phyloP scores from a whole-genome alignment of 805 yeast genomes.

The Saturnispora saitoi region DNA sequence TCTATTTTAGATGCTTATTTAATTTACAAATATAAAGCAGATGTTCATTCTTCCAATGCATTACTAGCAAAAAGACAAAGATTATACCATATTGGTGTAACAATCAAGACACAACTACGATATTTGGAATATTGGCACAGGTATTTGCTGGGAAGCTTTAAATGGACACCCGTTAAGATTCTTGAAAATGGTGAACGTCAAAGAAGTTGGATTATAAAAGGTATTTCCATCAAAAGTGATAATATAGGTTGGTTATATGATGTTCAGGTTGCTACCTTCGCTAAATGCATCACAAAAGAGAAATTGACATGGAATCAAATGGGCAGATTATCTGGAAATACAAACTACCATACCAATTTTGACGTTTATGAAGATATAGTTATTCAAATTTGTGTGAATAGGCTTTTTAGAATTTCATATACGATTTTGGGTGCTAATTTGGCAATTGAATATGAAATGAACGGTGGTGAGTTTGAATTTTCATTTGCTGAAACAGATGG shows the following conservation, averaged over 20 bases:
- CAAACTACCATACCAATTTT: neutral
- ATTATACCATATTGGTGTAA: constrained; percentile 55
- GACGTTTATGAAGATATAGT: neutral
- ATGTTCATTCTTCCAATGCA: constrained; percentile 39
- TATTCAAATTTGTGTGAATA: neutral
- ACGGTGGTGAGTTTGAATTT: neutral
- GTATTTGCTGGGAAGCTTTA: constrained; percentile 5
- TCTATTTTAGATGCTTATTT: constrained; percentile 62
- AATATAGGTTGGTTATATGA: neutral
- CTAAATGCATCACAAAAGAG: neutral
- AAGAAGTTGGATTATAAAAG: neutral
- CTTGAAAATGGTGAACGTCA: neutral
- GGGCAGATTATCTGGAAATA: neutral
- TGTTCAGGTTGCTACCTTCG: neutral
- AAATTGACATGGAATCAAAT: neutral
- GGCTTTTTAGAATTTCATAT: neutral
- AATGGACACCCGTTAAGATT: neutral
- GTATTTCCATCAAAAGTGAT: neutral
- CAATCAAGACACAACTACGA: constrained; percentile 60
- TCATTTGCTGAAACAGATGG: constrained; percentile 1
- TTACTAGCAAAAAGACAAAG: constrained; percentile 48
- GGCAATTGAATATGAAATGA: neutral
- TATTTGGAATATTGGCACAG: constrained; percentile 47
- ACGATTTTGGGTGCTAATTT: neutral
- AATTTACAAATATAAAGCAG: constrained; percentile 36